Evolutionary conservation across 768 basidiomycete species (phyloP), one percentile per base, ranked within the genome.

Genomic region (Boletus reticulatus): DNA sequence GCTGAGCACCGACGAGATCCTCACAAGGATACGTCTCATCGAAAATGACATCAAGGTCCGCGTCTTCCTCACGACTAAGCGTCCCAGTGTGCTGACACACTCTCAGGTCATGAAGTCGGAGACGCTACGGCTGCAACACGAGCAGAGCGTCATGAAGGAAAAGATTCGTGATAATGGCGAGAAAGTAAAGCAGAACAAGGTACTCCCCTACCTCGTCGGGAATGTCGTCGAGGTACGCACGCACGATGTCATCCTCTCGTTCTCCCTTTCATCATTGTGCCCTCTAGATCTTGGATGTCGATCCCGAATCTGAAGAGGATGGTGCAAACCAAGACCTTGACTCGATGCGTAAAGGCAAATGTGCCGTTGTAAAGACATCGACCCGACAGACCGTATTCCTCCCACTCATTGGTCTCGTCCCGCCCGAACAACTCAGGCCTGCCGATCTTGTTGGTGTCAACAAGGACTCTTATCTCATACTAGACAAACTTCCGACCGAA

Each of bases 121-220:
- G 75, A 93, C 88, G 11, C 77, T 90, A 60, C 84, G 97, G 48
- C 74, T 99, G 52, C 87, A 91, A 65, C 96, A 98, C 69, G 97
- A 98, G 72, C 92, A 96, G 74, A 89, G 77, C 62, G 88, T 89
- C 61, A 98, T 99, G 97, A 89, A 92, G 70, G 95, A 98, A 79
- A 97, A 96, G 81, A 97, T 99, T 67, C 85, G 92, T 50, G 97
- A 99, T 69, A 99, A 98, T 60, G 88, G 89, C 44, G 94, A 97
- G 75, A 98, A 98, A 77, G 92, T 99, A 62, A 97, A 97, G 74
- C 96, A 99, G 83, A 98, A 99, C 75, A 98, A 98, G 75, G 94
- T 97, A 13, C 77, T 99, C 42, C 97, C 97, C 7, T 99, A 99
- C 74, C 85, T 99, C 50, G 97, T 99, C 37, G 94, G 90, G 16